phyloP scores from a whole-genome alignment of 176 grass and related monocot genomes.

The Carex scoparia region DNA sequence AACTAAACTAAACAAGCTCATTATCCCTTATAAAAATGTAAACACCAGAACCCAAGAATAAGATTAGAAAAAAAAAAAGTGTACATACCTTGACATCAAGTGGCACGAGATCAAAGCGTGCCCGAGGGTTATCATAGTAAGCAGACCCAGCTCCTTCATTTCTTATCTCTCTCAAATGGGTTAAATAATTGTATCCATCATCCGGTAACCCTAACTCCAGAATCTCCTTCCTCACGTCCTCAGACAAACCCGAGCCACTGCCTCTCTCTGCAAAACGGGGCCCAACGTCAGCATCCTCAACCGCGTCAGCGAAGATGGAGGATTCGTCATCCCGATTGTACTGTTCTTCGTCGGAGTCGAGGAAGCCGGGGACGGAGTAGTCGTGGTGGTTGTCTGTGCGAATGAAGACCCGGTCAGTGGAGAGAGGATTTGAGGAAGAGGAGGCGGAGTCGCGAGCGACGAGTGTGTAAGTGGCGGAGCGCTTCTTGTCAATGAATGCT shows the following conservation, averaged over 20 bases:
- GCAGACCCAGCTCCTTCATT: constrained; percentile 57
- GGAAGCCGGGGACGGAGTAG: constrained; percentile 62
- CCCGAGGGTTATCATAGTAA: constrained; percentile 45
- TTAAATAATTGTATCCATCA: constrained; percentile 92
- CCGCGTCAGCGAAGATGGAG: constrained; percentile 36
- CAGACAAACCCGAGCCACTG: background rate
- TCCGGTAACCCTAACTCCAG: constrained; percentile 87
- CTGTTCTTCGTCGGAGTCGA: constrained; percentile 26
- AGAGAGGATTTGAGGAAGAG: constrained; percentile 16
- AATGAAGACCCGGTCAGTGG: constrained; percentile 68
- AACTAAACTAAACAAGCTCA: background rate
- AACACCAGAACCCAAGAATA: background rate
- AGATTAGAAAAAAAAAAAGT: background rate
- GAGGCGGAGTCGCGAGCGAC: constrained; percentile 59
- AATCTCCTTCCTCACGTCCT: constrained; percentile 68
- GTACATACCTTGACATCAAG: constrained; percentile 75
- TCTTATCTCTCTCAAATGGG: constrained; percentile 82
- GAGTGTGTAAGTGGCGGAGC: constrained; percentile 78
- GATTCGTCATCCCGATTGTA: background rate
- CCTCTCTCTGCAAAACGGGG: background rate
- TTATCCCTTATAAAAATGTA: background rate
- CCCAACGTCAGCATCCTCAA: background rate
- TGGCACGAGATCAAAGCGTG: constrained; percentile 44
- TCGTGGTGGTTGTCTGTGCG: constrained; percentile 70
- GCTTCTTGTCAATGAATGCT: constrained; percentile 50